Evolutionary conservation across 2,329 filamentous ascomycete genomes (phyloP).

Genomic region (Beauveria australis): DNA sequence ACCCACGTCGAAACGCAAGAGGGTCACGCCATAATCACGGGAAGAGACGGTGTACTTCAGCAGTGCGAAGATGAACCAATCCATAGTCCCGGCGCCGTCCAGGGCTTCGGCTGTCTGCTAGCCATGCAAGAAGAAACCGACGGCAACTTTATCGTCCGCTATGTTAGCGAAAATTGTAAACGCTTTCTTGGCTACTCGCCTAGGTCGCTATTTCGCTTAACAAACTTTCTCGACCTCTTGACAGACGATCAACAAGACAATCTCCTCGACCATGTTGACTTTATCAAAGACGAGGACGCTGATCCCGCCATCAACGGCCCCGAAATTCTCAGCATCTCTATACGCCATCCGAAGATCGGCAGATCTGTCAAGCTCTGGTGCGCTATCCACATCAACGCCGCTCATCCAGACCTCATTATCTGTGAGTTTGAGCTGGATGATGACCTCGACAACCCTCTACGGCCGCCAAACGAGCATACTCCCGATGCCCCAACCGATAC

Average conservation of each 20-base stretch:
- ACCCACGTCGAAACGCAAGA: conserved; percentile 68
- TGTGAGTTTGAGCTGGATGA: conserved; percentile 88
- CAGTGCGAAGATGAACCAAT: conserved; percentile 88
- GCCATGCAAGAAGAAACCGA: conserved; percentile 64
- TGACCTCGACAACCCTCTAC: conserved; percentile 59
- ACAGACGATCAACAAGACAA: conserved; percentile 79
- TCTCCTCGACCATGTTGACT: conserved; percentile 78
- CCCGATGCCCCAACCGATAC: conserved; percentile 66
- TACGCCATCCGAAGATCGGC: conserved; percentile 47
- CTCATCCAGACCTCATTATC: conserved; percentile 63
- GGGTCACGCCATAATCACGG: conserved; percentile 77
- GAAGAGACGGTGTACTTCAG: conserved; percentile 64
- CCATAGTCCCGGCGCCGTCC: conserved; percentile 73
- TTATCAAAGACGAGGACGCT: conserved; percentile 73
- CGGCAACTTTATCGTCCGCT: conserved; percentile 59
- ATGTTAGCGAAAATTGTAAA: conserved; percentile 75
- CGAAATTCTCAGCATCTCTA: conserved; percentile 74
- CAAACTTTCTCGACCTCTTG: conserved; percentile 75
- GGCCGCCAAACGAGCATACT: conserved; percentile 50
- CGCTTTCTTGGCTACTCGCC: conserved; percentile 70
- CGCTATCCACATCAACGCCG: conserved; percentile 67
- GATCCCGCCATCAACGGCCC: conserved; percentile 70
- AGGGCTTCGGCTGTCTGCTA: conserved; percentile 70
- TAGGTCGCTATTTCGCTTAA: conserved; percentile 62
- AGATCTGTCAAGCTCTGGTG: conserved; percentile 71